A percentile compares a stretch with the other conserved stretches of the same genome.
Conservation (phyloP, 2,329 filamentous ascomycete genomes). For the Colletotrichum cuscutae region DNA sequence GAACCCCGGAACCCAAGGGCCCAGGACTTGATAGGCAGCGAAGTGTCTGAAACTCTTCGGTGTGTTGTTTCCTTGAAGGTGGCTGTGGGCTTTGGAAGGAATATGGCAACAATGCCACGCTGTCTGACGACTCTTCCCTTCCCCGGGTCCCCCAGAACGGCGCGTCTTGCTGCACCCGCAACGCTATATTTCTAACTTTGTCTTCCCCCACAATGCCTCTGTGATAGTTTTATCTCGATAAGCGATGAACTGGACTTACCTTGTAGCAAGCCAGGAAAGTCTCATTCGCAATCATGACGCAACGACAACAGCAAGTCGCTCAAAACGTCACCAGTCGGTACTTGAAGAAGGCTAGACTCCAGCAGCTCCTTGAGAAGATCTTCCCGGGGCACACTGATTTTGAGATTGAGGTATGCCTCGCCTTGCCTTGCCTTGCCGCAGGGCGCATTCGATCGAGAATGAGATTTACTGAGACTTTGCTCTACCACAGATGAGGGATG, state of each 20-base stretch:
- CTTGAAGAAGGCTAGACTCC: neutral
- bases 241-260: neutral
- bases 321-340: neutral
- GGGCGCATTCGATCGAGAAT: too few relatives aligned
- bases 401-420: neutral
- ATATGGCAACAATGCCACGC: too few relatives aligned
- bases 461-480: neutral
- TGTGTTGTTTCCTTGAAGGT: too few relatives aligned
- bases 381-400: neutral
- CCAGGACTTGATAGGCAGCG: neutral
- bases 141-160: too few relatives aligned
- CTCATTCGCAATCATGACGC: neutral
- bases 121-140: too few relatives aligned
- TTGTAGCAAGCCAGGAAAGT: neutral
- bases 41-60: too few relatives aligned
- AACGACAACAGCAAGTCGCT: neutral
- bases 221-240: neutral
- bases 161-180: neutral
- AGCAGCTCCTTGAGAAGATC: neutral
- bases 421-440: neutral
- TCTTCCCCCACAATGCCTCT: neutral
- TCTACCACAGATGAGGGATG: neutral
- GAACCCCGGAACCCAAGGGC: too few relatives aligned
- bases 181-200: neutral
- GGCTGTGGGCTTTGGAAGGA: too few relatives aligned